These are phyloP conservation scores for Globisporangium viniferum DNA, from an alignment of 352 stramenopile species.

Conservation along the genomic window DNA sequence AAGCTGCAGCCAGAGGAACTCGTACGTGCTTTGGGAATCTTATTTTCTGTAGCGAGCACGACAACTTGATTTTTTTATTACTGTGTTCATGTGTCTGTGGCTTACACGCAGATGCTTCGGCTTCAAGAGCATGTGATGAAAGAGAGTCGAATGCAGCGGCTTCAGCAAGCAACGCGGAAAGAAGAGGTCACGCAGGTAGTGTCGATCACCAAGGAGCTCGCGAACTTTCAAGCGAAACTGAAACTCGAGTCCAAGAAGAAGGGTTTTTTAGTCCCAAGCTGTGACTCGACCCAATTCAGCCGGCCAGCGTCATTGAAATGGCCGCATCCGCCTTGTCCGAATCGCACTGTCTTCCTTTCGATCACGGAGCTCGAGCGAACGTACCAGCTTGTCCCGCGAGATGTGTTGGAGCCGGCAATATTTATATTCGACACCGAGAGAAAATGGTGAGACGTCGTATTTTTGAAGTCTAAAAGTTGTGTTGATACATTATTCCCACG, in stretches of 20 bases:
- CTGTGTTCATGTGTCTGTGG: not conserved
- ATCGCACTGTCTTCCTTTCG: conserved; percentile 72
- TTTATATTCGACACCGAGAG: conserved; percentile 68
- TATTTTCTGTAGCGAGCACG: not conserved
- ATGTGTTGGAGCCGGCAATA: conserved; percentile 58
- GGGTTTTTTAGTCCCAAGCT: not conserved
- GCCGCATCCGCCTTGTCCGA: conserved; percentile 45
- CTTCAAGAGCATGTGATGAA: conserved; percentile 57
- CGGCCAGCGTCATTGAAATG: conserved; percentile 55
- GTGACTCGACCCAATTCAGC: conserved; percentile 10
- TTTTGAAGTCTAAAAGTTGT: not conserved
- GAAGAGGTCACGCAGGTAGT: conserved; percentile 46
- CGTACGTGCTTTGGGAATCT: conserved; percentile 18
- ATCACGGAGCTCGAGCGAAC: conserved; percentile 58
- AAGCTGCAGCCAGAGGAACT: conserved; percentile 69
- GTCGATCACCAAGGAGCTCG: conserved; percentile 56
- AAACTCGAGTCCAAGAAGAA: conserved; percentile 18
- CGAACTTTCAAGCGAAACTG: conserved; percentile 17
- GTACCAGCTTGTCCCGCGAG: conserved; percentile 59
- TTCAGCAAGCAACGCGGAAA: conserved; percentile 60
- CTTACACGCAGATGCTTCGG: conserved; percentile 43
- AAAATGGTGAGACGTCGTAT: conserved; percentile 41
- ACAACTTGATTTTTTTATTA: not conserved
- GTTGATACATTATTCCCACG: not conserved
- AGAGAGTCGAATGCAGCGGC: conserved; percentile 60